phyloP scores from a whole-genome alignment of 2,329 filamentous ascomycete genomes.

The Ceratocystiopsis minuta region DNA sequence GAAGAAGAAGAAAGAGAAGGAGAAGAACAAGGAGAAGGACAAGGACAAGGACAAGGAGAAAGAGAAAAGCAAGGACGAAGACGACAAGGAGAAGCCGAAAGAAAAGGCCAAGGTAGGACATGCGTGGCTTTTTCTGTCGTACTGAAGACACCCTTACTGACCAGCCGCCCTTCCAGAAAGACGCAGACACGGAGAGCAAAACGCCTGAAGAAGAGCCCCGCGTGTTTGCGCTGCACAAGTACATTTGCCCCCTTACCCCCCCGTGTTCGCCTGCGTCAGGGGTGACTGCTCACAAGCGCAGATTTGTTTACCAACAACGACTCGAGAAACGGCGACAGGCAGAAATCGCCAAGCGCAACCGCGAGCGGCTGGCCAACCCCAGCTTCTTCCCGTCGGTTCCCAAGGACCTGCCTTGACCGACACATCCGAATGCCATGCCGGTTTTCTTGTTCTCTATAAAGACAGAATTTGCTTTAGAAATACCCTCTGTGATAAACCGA shows the following conservation, averaged over 20 bases:
- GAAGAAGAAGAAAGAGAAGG: slow-evolving; percentile 49
- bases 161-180: no score
- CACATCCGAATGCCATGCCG: no score
- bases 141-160: no score
- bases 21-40: slow-evolving; percentile 36
- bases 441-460: no score
- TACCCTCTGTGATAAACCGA: no score
- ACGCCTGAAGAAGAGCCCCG: slow-evolving; percentile 42
- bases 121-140: no score
- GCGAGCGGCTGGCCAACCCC: slow-evolving; percentile 62
- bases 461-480: no score
- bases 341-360: slow-evolving; percentile 65
- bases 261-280: not conserved
- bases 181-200: not conserved
- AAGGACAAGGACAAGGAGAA: slow-evolving; percentile 28
- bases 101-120: slow-evolving; percentile 9
- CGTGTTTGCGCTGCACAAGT: slow-evolving; percentile 74
- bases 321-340: slow-evolving; percentile 59
- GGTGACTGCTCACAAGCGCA: slow-evolving; percentile 16
- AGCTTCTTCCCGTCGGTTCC: slow-evolving; percentile 75
- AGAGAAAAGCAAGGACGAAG: slow-evolving; percentile 20
- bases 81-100: slow-evolving; percentile 18
- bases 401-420: slow-evolving; percentile 30
- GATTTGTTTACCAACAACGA: slow-evolving; percentile 73
- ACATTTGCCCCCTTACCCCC: slow-evolving; percentile 10